A percentile compares a stretch with the other conserved stretches of the same genome.
These are phyloP conservation scores for Neovahlkampfia damariscottae DNA, from an alignment of 78 protist genomes.

Conservation along the genomic window DNA sequence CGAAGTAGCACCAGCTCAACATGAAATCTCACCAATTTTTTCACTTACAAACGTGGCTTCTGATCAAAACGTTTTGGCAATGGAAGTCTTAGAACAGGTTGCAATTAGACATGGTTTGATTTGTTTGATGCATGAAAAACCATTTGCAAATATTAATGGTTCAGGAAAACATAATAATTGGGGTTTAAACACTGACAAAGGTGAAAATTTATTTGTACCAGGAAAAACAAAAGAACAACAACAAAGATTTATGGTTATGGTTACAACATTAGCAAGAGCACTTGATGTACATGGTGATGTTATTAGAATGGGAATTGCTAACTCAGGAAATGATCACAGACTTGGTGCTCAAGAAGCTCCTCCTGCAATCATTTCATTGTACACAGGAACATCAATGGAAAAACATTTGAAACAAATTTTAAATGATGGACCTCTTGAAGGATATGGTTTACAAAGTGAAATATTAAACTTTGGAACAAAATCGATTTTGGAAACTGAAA, in stretches of 20 bases:
- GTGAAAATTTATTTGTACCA: conserved; percentile 54
- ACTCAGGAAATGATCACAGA: conserved; percentile 80
- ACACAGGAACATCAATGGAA: conserved; percentile 58
- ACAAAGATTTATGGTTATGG: conserved; percentile 38
- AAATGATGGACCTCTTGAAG: background rate
- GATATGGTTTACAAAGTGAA: conserved; percentile 2
- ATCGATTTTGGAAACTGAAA: conserved; percentile 36
- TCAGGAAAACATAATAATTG: conserved; percentile 90
- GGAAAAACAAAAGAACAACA: conserved; percentile 33
- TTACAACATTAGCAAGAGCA: conserved; percentile 41
- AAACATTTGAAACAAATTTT: background rate
- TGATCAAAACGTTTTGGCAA: conserved; percentile 77
- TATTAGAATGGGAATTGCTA: conserved; percentile 49
- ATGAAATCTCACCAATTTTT: conserved; percentile 80
- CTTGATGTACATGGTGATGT: conserved; percentile 63
- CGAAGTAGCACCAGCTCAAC: conserved; percentile 91
- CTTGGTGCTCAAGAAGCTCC: conserved; percentile 92
- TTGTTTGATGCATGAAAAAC: conserved; percentile 81
- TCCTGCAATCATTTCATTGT: conserved; percentile 86
- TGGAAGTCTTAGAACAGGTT: conserved; percentile 46
- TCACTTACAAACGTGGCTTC: conserved; percentile 47
- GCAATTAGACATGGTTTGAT: conserved; percentile 52
- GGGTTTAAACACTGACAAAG: conserved; percentile 46
- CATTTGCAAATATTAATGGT: conserved; percentile 80
- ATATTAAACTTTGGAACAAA: conserved; percentile 42